Evolutionary conservation across 2,329 filamentous ascomycete genomes (phyloP), one percentile per base, ranked within the genome.

Genomic region (Xylaria arbuscula): DNA sequence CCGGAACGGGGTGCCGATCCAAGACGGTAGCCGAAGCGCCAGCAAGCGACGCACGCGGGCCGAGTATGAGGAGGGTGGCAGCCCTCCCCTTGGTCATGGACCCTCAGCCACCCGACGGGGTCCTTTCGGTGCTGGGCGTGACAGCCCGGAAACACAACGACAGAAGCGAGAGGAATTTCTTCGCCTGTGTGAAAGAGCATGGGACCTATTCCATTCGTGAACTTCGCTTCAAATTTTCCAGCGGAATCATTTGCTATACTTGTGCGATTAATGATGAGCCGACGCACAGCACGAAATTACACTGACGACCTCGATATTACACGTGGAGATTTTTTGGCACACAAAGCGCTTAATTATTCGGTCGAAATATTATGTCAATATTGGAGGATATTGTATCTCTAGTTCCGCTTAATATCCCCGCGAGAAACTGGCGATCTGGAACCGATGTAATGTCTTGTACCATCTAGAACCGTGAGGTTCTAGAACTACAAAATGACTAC

Each of bases 121-220:
- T 8, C 92, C 92, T 1, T 96, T 96, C 75, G 92, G 92, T 42
- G 92, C 92, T 64, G 93, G 92, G 45, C 86, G 93, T 69, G 94
- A 96, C 77, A 94, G 90, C 72, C 93, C 93, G 8, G 94, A 96
- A 74, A 93, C 90, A 6, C 91, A 93, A 79, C 87, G 89, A 74
- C 90, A 88, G 77, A 98, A 98, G 88, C 94, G 94, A 78, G 94
- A 97, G 51, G 93, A 97, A 79, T 99, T 99, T 77, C 84, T 99
- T 72, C 85, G 88, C 64, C 83, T 98, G 58, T 98, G 95, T 79
- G 90, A 93, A 73, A 87, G 93, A 76, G 96, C 96, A 9, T 99
- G 96, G 96, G 96, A 99, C 82, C 82, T 99, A 34, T 97, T 98
- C 81, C 96, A 98, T 83, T 97, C 94, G 70, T 98, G 83, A 88